Base-by-base conservation (phyloP, 2,329 filamentous ascomycete genomes). In the Diplodia sapinea region DNA sequence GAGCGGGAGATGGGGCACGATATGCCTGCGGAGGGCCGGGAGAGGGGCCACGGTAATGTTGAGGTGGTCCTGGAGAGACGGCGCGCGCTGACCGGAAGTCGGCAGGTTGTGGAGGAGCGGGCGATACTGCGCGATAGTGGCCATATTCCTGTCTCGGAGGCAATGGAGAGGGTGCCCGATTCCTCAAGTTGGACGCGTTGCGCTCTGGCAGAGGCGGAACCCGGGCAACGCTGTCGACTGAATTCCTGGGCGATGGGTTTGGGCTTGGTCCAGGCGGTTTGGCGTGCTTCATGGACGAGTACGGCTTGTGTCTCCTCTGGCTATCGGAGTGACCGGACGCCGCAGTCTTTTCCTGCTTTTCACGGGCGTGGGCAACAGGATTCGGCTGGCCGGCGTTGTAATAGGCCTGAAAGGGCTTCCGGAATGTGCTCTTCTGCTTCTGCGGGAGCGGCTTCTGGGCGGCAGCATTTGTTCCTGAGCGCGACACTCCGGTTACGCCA, bases 391-490 rank as follows among this genome's bases (percentile, higher is more conserved):
- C 70, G 63, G 79, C 80, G 70, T 70, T 80, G 71, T 77, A 83
- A 74, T 89, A 88, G n/a, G 87, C 87, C 69, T 88, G 86, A 72
- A 89, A 90, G 4, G 87, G 87, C 74, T 88, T 89, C 70, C 87
- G 79, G 74, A 87, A 88, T 66, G 84, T 81, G 29, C 85, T 87
- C 77, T 87, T 88, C 68, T 76, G 72, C 75, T 83, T 83, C 69
- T 79, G 76, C 7, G 79, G 77, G 57, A 73, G 69, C 65, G 81
- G 77, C 74, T 86, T 85, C 90, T 29, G 83, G 83, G 72, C 82
- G 84, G 66, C 55, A n/a, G 75, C 78, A 72, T 75, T 78, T 56
- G 87, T 83, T 68, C 84, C 85, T 4, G 50, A 15, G 36, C 63
- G 51, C 29, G 59, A 36, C 31, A 51, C 36, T 4, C 59, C 65